Evolutionary conservation across 352 stramenopile genomes (phyloP).

Genomic region (Globisporangium orthogonon): DNA sequence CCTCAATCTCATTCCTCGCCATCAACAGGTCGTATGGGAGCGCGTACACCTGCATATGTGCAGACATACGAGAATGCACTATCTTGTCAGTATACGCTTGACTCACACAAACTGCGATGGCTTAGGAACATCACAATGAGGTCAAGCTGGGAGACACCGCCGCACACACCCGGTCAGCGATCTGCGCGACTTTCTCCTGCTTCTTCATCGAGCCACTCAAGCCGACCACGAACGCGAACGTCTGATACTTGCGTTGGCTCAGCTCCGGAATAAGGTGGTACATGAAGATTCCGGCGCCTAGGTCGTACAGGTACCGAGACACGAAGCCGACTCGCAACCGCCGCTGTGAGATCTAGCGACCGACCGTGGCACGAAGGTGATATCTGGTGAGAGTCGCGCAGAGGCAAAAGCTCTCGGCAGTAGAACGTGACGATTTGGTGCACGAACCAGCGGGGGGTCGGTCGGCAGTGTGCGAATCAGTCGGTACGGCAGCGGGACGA

Average conservation of each 20-base stretch:
- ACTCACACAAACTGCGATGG: too few species aligned
- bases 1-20: conserved; percentile 39
- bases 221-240: conserved; percentile 58
- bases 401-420: background rate
- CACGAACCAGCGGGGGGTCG: conserved; percentile 7
- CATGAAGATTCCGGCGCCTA: conserved; percentile 48
- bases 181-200: conserved; percentile 34
- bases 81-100: background rate
- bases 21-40: conserved; percentile 43
- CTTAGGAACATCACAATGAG: too few species aligned
- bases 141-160: too few species aligned
- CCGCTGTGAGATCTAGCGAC: conserved; percentile 17
- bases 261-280: conserved; percentile 54
- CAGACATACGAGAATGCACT: background rate
- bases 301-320: conserved; percentile 51
- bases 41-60: conserved; percentile 31
- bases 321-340: conserved; percentile 64
- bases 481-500: conserved; percentile 32
- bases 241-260: conserved; percentile 54
- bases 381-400: background rate
- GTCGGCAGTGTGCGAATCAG: conserved; percentile 4
- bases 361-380: too few species aligned
- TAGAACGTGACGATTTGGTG: too few species aligned
- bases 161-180: conserved; percentile 34
- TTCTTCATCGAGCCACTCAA: conserved; percentile 49